These are phyloP conservation scores for Mimosa pudica DNA, from an alignment of 306 rosid genomes.

Conservation along the genomic window DNA sequence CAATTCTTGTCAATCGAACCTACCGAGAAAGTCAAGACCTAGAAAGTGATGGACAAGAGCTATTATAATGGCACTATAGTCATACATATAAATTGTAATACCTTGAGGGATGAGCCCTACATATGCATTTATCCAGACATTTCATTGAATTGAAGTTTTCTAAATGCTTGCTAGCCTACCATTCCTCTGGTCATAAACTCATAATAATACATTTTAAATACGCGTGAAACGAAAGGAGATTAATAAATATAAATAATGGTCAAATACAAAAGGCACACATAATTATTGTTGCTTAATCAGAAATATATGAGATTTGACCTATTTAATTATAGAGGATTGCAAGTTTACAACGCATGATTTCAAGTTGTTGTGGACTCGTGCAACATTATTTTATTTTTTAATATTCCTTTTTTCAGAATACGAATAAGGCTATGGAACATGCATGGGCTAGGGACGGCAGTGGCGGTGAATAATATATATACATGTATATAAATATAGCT, in stretches of 20 bases:
- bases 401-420: not conserved
- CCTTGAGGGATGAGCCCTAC: not conserved
- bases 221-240: not conserved
- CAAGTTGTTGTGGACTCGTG: not conserved
- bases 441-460: not conserved
- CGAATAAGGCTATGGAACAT: not conserved
- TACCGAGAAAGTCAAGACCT: not conserved
- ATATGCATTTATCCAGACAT: not conserved
- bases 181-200: not conserved
- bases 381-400: not conserved
- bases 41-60: not conserved
- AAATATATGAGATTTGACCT: not conserved
- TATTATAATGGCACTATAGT: not conserved
- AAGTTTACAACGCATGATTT: not conserved
- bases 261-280: not conserved
- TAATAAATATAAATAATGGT: not conserved
- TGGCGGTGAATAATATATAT: not conserved
- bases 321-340: not conserved
- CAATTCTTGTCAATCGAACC: too few species aligned
- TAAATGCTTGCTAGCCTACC: not conserved
- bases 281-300: too few species aligned
- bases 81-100: not conserved
- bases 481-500: not conserved
- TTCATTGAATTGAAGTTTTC: not conserved
- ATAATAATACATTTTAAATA: not conserved